Conservation (phyloP, 768 basidiomycete genomes). For the Ramaria sp. region DNA sequence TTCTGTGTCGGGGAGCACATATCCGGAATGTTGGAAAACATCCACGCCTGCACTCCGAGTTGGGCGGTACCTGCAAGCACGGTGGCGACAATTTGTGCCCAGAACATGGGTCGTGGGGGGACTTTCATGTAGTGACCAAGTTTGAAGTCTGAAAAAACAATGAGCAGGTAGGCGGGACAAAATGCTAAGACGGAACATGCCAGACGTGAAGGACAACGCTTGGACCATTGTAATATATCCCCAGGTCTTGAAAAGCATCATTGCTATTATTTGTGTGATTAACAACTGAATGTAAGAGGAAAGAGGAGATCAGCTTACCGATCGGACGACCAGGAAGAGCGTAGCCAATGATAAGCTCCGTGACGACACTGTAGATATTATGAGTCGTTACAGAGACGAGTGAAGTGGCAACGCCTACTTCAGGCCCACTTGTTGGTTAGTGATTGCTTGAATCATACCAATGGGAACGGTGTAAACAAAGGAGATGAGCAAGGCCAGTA, state of each 20-base stretch:
- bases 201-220: conserved; percentile 23
- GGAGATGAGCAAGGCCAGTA: conserved; percentile 54
- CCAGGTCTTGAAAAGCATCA: conserved; percentile 26
- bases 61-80: conserved; percentile 22
- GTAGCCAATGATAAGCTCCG: conserved; percentile 27
- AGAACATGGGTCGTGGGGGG: conserved; percentile 57
- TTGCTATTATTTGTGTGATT: conserved; percentile 4
- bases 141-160: conserved; percentile 22
- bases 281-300: background rate
- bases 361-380: conserved; percentile 18
- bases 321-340: conserved; percentile 23
- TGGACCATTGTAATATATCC: conserved; percentile 24
- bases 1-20: conserved; percentile 46
- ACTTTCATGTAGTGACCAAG: conserved; percentile 38
- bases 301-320: conserved; percentile 18
- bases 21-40: conserved; percentile 45
- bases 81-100: conserved; percentile 45
- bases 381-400: background rate
- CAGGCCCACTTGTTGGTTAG: conserved; percentile 24
- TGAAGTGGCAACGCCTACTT: conserved; percentile 10
- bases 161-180: background rate
- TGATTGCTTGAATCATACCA: conserved; percentile 36
- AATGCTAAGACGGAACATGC: background rate
- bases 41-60: conserved; percentile 37
- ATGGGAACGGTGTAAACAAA: conserved; percentile 67